Percentiles rank a stretch among this genome's conserved stretches.
Evolutionary conservation across 306 rosid species (phyloP).

Genomic region (Rosa lucieae): DNA sequence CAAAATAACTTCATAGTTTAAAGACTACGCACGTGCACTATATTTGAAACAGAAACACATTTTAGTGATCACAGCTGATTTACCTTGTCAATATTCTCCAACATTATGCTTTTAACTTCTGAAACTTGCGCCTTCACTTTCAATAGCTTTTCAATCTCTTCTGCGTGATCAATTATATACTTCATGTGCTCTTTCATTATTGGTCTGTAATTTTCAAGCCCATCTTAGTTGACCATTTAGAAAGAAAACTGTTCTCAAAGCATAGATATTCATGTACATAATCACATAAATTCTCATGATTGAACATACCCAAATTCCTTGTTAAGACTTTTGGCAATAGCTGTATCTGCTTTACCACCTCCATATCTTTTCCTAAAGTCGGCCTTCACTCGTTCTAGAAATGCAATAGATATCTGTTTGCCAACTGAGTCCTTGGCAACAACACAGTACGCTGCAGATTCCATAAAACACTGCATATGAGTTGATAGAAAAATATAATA

Average conservation of each 20-base stretch:
- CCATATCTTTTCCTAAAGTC: conserved; percentile 90
- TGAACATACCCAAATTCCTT: conserved; percentile 83
- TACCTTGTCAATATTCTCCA: conserved; percentile 79
- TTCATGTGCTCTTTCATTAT: conserved; percentile 93
- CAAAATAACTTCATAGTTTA: neutral
- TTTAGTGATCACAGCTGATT: neutral
- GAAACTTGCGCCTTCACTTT: conserved; percentile 96
- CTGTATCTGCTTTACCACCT: conserved; percentile 90
- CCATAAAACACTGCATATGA: conserved; percentile 21
- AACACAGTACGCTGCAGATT: conserved; percentile 83
- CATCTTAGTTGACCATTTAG: conserved; percentile 3
- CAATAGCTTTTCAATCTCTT: conserved; percentile 81
- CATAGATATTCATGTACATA: conserved; percentile 6
- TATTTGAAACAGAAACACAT: neutral
- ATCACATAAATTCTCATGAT: conserved; percentile 20
- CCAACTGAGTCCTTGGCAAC: conserved; percentile 89
- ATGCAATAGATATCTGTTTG: conserved; percentile 88
- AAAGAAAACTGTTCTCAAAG: conserved; percentile 9
- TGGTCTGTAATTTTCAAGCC: conserved; percentile 52
- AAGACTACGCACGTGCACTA: neutral
- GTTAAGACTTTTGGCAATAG: conserved; percentile 83
- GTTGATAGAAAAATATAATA: conserved; percentile 2
- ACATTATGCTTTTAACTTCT: conserved; percentile 86
- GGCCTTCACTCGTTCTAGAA: conserved; percentile 75
- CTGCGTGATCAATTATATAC: conserved; percentile 82